A percentile compares a stretch with the other conserved stretches of the same genome.
phyloP scores from a whole-genome alignment of 2,329 filamentous ascomycete genomes.

The Cyphellophora attinorum region DNA sequence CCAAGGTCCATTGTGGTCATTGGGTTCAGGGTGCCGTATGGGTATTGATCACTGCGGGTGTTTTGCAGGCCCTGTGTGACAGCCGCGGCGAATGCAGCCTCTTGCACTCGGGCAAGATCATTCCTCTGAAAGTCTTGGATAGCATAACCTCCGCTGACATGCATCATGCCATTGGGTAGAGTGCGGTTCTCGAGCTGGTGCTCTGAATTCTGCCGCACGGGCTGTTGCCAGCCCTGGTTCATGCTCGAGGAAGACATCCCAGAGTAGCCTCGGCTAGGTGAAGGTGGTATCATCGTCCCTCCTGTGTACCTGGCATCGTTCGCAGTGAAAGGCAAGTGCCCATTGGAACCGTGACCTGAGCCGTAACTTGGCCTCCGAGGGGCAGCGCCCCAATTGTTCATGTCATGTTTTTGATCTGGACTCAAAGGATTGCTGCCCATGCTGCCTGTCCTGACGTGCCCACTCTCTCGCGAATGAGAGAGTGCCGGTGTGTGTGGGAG shows the following conservation, averaged over 20 bases:
- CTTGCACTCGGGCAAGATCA: constrained; percentile 14
- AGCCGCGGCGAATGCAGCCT: constrained; percentile 20
- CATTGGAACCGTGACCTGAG: constrained; percentile 7
- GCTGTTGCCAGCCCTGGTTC: constrained; percentile 10
- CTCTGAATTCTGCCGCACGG: constrained; percentile 11
- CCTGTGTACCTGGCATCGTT: background rate
- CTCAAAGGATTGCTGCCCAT: constrained; percentile 21
- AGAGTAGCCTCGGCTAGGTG: constrained; percentile 14
- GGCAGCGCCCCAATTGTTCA: constrained; percentile 20
- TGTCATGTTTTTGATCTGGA: constrained; percentile 20
- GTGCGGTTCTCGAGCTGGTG: constrained; percentile 5
- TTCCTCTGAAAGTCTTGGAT: constrained; percentile 1
- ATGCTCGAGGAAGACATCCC: constrained; percentile 9
- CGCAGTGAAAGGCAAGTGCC: constrained; percentile 5
- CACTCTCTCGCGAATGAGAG: constrained; percentile 10
- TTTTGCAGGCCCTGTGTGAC: constrained; percentile 20
- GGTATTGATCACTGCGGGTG: constrained; percentile 11
- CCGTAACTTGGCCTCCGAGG: constrained; percentile 19
- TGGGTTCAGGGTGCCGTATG: constrained; percentile 12
- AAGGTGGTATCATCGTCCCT: constrained; percentile 8
- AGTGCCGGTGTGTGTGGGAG: constrained; percentile 20
- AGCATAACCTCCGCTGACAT: constrained; percentile 3
- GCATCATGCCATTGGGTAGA: constrained; percentile 9
- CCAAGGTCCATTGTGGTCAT: constrained; percentile 26
- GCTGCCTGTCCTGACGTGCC: constrained; percentile 21